Percentiles rank a stretch among this genome's conserved stretches.
Conservation (phyloP, 495 filamentous ascomycete species). For the Penicillium pancosmium region DNA sequence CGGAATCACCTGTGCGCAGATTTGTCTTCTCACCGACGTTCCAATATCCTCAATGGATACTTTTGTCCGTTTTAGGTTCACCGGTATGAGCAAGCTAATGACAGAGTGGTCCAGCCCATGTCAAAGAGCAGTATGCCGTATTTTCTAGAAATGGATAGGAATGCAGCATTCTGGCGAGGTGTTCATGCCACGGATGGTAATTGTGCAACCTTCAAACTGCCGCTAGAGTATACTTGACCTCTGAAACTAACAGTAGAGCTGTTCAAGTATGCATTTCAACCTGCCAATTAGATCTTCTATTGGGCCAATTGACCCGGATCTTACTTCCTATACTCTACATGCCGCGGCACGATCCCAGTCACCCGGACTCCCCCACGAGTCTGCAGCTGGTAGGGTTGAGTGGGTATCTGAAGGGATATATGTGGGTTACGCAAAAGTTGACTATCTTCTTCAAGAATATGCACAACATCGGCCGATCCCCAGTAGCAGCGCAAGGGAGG, state of each 20-base stretch:
- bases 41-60: neutral
- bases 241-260: neutral
- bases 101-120: neutral
- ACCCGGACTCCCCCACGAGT: neutral
- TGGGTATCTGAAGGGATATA: constrained; percentile 3
- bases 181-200: neutral
- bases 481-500: neutral
- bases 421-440: neutral
- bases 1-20: neutral
- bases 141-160: neutral
- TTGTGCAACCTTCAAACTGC: neutral
- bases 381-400: neutral
- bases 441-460: neutral
- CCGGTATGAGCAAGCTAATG: neutral
- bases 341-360: neutral
- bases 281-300: neutral
- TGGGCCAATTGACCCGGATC: neutral
- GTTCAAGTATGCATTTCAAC: too few species aligned
- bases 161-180: constrained; percentile 3
- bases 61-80: neutral
- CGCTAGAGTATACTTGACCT: neutral
- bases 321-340: neutral
- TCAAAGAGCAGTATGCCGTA: neutral
- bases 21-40: neutral
- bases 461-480: neutral